These are phyloP conservation scores for Acacia pycnantha DNA, from an alignment of 331 rosid species.

Conservation along the genomic window DNA sequence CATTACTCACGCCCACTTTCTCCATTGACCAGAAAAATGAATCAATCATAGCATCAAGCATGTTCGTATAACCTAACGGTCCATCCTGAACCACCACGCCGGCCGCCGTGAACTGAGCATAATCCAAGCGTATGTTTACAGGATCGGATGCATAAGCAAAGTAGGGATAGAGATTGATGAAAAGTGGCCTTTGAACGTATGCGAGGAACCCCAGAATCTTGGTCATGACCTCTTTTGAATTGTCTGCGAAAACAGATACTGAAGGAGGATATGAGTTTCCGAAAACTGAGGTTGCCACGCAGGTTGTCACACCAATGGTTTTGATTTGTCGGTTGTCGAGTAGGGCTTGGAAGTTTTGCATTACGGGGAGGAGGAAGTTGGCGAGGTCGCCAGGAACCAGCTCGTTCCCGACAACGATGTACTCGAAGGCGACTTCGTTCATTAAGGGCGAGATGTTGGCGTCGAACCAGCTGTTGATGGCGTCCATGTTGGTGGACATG, in stretches of 20 bases:
- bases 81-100: conserved; percentile 29
- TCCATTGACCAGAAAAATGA: conserved; percentile 34
- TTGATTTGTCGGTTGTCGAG: not conserved
- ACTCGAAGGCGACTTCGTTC: not conserved
- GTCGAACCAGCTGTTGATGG: not conserved
- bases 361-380: not conserved
- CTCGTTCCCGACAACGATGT: not conserved
- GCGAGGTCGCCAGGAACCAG: not conserved
- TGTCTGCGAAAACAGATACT: not conserved
- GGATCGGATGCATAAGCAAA: conserved; percentile 9
- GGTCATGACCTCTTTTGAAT: not conserved
- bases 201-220: conserved; percentile 1
- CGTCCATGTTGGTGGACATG: not conserved
- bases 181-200: not conserved
- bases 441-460: not conserved
- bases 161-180: conserved; percentile 41
- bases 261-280: not conserved
- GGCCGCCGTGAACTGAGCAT: not conserved
- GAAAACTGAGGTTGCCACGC: not conserved
- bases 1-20: not conserved
- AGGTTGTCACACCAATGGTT: not conserved
- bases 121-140: not conserved
- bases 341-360: not conserved
- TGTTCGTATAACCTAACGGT: not conserved
- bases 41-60: conserved; percentile 41